These are phyloP conservation scores for Ammopiptanthus mongolicus DNA, from an alignment of 306 rosid species.

Conservation along the genomic window DNA sequence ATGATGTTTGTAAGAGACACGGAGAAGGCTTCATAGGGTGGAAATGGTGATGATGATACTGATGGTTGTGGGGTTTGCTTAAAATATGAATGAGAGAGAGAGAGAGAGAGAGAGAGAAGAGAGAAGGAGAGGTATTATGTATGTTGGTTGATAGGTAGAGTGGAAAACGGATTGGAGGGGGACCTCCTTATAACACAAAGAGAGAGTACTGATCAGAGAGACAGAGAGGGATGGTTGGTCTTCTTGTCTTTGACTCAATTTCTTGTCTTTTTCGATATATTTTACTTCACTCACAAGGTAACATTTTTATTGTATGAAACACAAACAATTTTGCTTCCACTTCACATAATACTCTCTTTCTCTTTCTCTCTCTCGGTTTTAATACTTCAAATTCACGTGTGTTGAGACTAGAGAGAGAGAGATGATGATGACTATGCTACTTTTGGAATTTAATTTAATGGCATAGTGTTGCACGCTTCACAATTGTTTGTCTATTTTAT, in stretches of 20 bases:
- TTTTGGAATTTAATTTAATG: conserved; percentile 11
- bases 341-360: conserved; percentile 43
- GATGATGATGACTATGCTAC: conserved; percentile 11
- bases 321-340: conserved; percentile 48
- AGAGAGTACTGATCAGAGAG: conserved; percentile 27
- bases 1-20: conserved; percentile 9
- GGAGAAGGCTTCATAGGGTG: conserved; percentile 51
- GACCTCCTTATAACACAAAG: conserved; percentile 50
- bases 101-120: conserved; percentile 1
- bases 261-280: conserved; percentile 33
- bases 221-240: conserved; percentile 33
- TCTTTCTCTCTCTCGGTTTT: conserved; percentile 22
- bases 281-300: conserved; percentile 88
- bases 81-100: conserved; percentile 40
- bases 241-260: conserved; percentile 57
- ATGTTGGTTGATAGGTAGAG: conserved; percentile 73
- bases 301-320: conserved; percentile 20
- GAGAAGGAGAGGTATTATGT: conserved; percentile 29
- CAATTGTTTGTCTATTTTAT: conserved; percentile 16
- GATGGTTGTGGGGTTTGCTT: conserved; percentile 68
- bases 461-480: conserved; percentile 24
- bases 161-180: conserved; percentile 91
- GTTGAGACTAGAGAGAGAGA: conserved; percentile 27
- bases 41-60: conserved; percentile 55
- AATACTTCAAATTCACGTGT: conserved; percentile 38